These are phyloP conservation scores for Oryza nivara DNA, from an alignment of 176 grass and related monocot genomes.

Conservation along the genomic window DNA sequence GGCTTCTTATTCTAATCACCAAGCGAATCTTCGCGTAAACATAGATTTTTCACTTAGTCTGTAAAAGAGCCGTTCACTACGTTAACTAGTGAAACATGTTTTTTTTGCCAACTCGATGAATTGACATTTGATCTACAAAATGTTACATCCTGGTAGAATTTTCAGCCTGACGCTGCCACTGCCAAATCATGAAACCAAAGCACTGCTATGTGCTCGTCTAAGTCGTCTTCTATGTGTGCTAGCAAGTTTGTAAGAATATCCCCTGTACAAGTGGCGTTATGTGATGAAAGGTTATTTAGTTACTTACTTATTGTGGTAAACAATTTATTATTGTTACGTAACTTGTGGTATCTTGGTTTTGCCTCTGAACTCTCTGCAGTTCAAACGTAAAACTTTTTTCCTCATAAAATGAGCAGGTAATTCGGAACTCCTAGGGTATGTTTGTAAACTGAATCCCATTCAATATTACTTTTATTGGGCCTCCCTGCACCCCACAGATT, in stretches of 20 bases:
- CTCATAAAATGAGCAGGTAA: background rate
- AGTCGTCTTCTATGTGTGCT: background rate
- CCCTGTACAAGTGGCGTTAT: background rate
- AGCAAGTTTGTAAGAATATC: background rate
- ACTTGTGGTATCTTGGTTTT: background rate
- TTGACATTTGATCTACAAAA: constrained; percentile 35
- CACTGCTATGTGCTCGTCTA: constrained; percentile 15
- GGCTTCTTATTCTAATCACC: constrained; percentile 41
- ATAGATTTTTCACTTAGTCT: constrained; percentile 34
- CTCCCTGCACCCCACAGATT: background rate
- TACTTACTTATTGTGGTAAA: constrained; percentile 3
- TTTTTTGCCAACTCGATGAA: background rate
- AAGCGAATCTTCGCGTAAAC: constrained; percentile 30
- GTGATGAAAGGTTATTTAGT: background rate
- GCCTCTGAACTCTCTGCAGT: background rate
- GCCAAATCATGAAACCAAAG: constrained; percentile 16
- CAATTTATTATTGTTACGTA: constrained; percentile 11
- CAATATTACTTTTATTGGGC: background rate
- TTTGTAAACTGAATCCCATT: constrained; percentile 24
- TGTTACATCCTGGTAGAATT: constrained; percentile 8
- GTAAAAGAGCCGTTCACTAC: background rate
- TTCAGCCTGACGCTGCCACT: background rate
- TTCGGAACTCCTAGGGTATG: background rate
- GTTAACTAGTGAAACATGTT: constrained; percentile 23
- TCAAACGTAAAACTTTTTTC: background rate